Evolutionary conservation across 305 asterid species (phyloP).

Genomic region (Striga hermonthica): DNA sequence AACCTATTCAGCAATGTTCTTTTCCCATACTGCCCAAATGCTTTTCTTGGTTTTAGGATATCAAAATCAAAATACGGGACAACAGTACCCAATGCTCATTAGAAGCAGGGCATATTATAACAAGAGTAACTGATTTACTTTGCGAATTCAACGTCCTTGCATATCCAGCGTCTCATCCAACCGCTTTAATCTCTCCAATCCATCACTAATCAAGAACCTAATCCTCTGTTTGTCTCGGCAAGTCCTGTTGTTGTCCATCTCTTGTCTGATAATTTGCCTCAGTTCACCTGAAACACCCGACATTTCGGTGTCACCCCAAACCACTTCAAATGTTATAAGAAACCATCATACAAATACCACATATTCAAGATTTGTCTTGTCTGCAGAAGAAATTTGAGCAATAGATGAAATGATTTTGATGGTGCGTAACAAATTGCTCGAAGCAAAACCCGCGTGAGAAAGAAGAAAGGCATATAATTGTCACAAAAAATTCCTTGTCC

Average conservation of each 20-base stretch:
- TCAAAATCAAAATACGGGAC: background rate
- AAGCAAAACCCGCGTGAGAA: background rate
- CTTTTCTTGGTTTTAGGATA: too few relatives aligned
- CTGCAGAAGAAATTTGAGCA: background rate
- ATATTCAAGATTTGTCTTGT: background rate
- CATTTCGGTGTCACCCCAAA: background rate
- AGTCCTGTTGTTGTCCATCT: constrained; percentile 63
- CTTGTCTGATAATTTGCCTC: constrained; percentile 65
- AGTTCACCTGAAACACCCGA: constrained; percentile 56
- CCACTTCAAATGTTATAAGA: background rate
- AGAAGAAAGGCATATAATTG: background rate
- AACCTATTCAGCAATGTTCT: too few relatives aligned
- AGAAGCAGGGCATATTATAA: constrained; percentile 1
- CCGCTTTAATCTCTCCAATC: constrained; percentile 65
- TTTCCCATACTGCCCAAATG: too few relatives aligned
- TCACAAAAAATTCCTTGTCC: too few relatives aligned
- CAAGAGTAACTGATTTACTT: background rate
- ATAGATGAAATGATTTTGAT: background rate
- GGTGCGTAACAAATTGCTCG: background rate
- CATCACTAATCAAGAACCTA: constrained; percentile 72
- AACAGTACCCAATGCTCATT: background rate
- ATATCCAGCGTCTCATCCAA: constrained; percentile 79
- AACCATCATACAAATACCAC: background rate
- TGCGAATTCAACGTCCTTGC: constrained; percentile 56
- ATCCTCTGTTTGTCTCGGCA: constrained; percentile 78